Evolutionary conservation across 805 yeast species (phyloP).

Genomic region (Saturnispora sekii): DNA sequence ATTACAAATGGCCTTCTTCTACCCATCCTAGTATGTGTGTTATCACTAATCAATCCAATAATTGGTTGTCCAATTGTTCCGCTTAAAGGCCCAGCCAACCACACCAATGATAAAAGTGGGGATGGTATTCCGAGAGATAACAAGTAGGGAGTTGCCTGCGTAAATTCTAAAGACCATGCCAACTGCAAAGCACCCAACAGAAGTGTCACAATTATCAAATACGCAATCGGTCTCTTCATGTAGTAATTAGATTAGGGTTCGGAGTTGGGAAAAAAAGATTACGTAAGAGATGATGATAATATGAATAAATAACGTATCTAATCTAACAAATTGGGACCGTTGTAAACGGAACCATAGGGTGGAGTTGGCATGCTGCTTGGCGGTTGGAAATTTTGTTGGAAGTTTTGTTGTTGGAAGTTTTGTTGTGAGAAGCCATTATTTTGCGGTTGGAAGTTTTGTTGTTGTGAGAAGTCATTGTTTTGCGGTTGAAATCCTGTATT

Average conservation of each 20-base stretch:
- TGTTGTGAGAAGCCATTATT: conserved; percentile 5
- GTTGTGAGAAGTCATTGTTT: conserved; percentile 7
- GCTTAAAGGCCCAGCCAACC: conserved; percentile 61
- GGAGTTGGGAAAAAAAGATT: not conserved
- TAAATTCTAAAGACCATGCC: conserved; percentile 58
- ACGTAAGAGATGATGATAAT: not conserved
- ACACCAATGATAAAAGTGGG: conserved; percentile 43
- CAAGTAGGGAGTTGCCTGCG: conserved; percentile 53
- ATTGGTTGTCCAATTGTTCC: conserved; percentile 59
- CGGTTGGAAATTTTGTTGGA: conserved; percentile 7
- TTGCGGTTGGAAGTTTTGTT: conserved; percentile 12
- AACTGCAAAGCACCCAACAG: conserved; percentile 50
- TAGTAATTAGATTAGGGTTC: not conserved
- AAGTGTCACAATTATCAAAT: conserved; percentile 37
- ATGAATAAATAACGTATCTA: not conserved
- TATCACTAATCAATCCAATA: conserved; percentile 50
- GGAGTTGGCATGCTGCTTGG: not conserved
- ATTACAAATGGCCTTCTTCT: conserved; percentile 49
- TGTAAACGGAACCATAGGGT: conserved; percentile 15
- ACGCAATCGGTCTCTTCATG: conserved; percentile 29
- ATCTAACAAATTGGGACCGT: conserved; percentile 22
- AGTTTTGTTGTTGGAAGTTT: conserved; percentile 5
- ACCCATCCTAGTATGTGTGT: conserved; percentile 35
- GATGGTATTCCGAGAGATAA: conserved; percentile 55
- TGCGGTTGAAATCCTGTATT: conserved; percentile 1